Evolutionary conservation across 2,329 filamentous ascomycete species (phyloP).

Genomic region (Sporothrix brunneoviolacea): DNA sequence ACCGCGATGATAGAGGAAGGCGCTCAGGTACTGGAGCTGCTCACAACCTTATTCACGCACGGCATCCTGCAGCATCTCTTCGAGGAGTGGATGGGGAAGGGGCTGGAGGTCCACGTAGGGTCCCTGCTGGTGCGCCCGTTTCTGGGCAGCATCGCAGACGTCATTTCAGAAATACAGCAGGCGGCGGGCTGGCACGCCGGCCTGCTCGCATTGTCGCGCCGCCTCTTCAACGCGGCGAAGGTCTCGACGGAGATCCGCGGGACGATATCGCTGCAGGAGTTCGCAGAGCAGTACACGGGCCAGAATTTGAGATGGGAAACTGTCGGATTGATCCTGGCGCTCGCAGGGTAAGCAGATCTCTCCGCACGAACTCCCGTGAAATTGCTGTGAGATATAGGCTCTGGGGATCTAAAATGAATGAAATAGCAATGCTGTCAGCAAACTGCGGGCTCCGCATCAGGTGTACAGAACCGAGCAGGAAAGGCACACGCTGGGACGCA

Average conservation of each 20-base stretch:
- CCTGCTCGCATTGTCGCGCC: slow-evolving; percentile 2
- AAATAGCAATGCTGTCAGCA: slow-evolving; percentile 10
- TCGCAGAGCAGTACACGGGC: slow-evolving; percentile 10
- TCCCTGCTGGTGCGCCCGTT: slow-evolving; percentile 7
- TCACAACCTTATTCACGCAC: slow-evolving; percentile 1
- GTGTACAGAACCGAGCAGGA: slow-evolving; percentile 8
- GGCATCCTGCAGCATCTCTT: slow-evolving; percentile 7
- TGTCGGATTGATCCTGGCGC: slow-evolving; percentile 7
- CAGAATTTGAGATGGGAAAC: slow-evolving; percentile 10
- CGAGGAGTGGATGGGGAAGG: slow-evolving; percentile 9
- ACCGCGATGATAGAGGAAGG: slow-evolving; percentile 12
- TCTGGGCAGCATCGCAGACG: slow-evolving; percentile 1
- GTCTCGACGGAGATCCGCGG: not conserved
- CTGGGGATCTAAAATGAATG: too few species aligned
- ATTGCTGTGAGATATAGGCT: too few species aligned
- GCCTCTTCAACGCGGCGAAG: slow-evolving; percentile 7
- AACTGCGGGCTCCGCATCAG: slow-evolving; percentile 6
- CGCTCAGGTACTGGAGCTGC: slow-evolving; percentile 5
- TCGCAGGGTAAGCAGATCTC: too few species aligned
- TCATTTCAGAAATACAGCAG: not conserved
- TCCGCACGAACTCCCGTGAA: too few species aligned
- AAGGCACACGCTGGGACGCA: slow-evolving; percentile 4
- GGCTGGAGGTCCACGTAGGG: slow-evolving; percentile 10
- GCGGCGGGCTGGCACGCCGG: too few species aligned
- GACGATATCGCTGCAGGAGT: not conserved